These are phyloP conservation scores for Malus hybrid DNA, from an alignment of 331 rosid genomes.

Conservation along the genomic window DNA sequence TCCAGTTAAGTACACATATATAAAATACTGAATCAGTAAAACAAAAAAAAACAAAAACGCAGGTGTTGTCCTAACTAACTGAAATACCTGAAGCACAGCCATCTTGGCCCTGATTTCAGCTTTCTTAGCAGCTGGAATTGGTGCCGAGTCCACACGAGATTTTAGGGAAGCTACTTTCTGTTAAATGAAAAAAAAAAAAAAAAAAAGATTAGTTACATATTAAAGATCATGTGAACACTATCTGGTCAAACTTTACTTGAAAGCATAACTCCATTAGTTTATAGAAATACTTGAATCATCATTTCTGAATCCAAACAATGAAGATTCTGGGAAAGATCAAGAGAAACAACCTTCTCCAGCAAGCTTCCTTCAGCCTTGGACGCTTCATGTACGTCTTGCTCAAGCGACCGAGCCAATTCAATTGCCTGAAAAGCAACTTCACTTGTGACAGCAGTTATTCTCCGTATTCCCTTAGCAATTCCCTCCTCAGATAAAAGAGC, in stretches of 20 bases:
- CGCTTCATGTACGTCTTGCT: slow-evolving; percentile 68
- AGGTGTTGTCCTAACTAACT: neutral
- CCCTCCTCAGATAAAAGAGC: slow-evolving; percentile 96
- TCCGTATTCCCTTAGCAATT: slow-evolving; percentile 87
- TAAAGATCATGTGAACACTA: no score
- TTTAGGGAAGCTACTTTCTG: slow-evolving; percentile 80
- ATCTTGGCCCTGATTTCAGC: slow-evolving; percentile 72
- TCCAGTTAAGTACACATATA: neutral
- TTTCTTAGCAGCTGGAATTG: slow-evolving; percentile 85
- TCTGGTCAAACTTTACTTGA: no score
- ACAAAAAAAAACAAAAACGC: neutral
- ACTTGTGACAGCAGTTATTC: slow-evolving; percentile 95
- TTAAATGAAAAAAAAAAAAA: slow-evolving; percentile 3
- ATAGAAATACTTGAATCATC: neutral
- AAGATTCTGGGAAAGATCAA: neutral
- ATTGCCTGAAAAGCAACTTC: slow-evolving; percentile 55
- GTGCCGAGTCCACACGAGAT: slow-evolving; percentile 63
- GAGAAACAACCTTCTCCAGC: slow-evolving; percentile 73
- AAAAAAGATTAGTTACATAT: neutral
- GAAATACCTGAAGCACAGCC: slow-evolving; percentile 59
- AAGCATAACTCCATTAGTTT: no score
- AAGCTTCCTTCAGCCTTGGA: slow-evolving; percentile 51
- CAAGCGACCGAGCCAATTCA: slow-evolving; percentile 50
- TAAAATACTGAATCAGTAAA: no score
- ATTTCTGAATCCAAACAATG: neutral